phyloP scores from a whole-genome alignment of 2,329 filamentous ascomycete genomes.

The Coniochaeta prunicola region DNA sequence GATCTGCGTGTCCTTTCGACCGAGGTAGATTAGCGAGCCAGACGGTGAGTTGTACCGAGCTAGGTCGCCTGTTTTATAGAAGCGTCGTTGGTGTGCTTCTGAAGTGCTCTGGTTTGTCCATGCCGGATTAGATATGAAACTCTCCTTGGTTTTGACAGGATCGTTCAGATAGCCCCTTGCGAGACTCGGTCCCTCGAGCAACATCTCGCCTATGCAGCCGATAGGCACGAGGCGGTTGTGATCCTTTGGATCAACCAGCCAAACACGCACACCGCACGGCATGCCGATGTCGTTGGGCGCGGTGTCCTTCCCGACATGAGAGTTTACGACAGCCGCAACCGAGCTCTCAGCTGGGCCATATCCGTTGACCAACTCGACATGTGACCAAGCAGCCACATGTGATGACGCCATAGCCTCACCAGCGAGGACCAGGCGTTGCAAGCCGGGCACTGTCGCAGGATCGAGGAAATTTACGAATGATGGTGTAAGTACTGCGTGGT shows the following conservation, averaged over 20 bases:
- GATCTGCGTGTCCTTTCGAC: constrained; percentile 48
- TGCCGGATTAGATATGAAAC: constrained; percentile 10
- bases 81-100: constrained; percentile 12
- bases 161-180: constrained; percentile 26
- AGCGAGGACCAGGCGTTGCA: constrained; percentile 16
- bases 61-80: constrained; percentile 41
- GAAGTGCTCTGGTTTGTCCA: neutral
- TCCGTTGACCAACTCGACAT: constrained; percentile 28
- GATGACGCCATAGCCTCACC: constrained; percentile 17
- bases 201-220: constrained; percentile 20
- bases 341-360: constrained; percentile 40
- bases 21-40: constrained; percentile 31
- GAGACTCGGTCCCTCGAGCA: constrained; percentile 33
- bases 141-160: constrained; percentile 15
- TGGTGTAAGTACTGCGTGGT: constrained; percentile 19
- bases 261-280: constrained; percentile 3
- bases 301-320: neutral
- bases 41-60: constrained; percentile 28
- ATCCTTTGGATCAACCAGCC: constrained; percentile 9
- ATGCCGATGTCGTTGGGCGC: neutral
- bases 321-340: neutral
- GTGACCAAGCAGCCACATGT: constrained; percentile 16
- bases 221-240: constrained; percentile 11
- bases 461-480: constrained; percentile 18
- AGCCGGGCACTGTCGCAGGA: constrained; percentile 15